These are phyloP conservation scores for Panicum hallii DNA, from an alignment of 202 grass and related monocot species.

Conservation along the genomic window DNA sequence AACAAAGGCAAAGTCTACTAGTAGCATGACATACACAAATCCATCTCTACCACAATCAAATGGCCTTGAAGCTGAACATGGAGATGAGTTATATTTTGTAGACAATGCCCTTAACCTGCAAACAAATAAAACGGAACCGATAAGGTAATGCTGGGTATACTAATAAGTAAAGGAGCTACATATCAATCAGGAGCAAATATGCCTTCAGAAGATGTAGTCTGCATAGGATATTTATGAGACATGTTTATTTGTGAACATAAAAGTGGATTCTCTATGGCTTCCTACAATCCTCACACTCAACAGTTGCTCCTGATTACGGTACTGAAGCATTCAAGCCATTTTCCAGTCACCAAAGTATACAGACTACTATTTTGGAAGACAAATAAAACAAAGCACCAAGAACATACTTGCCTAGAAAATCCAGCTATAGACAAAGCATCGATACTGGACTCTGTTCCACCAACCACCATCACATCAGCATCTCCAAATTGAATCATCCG, in stretches of 20 bases:
- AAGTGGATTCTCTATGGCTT: slow-evolving; percentile 14
- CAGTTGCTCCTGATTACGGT: not conserved
- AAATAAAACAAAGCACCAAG: slow-evolving; percentile 28
- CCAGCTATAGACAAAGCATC: slow-evolving; percentile 96
- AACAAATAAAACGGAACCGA: not conserved
- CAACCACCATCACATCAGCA: slow-evolving; percentile 93
- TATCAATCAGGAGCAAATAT: not conserved
- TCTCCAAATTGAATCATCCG: slow-evolving; percentile 98
- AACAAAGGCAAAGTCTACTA: not conserved
- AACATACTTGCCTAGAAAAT: slow-evolving; percentile 75
- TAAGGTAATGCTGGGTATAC: slow-evolving; percentile 14
- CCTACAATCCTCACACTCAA: not conserved
- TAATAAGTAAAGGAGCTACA: not conserved
- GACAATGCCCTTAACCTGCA: slow-evolving; percentile 81
- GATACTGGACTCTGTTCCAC: slow-evolving; percentile 93
- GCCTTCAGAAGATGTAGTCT: not conserved
- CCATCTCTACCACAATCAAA: slow-evolving; percentile 98
- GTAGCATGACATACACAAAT: slow-evolving; percentile 77
- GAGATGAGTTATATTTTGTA: slow-evolving; percentile 78
- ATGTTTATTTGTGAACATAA: not conserved
- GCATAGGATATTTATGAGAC: not conserved
- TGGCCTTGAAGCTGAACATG: slow-evolving; percentile 74
- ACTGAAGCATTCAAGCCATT: slow-evolving; percentile 17
- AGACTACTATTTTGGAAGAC: slow-evolving; percentile 13
- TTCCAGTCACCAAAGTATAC: slow-evolving; percentile 2